Conservation (phyloP, 1,284 basidiomycete species). For the Caloboletus inedulis region DNA sequence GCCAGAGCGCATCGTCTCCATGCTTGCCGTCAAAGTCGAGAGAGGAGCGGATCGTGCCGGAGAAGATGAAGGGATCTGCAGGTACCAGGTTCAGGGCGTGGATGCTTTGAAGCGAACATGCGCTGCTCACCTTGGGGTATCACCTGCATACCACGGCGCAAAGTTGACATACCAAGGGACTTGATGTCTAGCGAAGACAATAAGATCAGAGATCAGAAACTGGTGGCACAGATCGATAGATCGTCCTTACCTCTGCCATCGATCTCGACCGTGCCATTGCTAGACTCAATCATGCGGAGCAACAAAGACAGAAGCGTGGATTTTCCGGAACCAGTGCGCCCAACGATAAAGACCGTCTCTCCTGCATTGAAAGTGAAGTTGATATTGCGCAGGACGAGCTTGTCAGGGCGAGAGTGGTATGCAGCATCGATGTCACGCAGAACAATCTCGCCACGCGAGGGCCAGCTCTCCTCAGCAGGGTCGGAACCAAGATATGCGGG, state of each 20-base stretch:
- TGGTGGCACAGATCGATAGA: not conserved
- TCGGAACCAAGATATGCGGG: conserved; percentile 22
- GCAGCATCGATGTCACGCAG: conserved; percentile 54
- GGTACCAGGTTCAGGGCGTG: not conserved
- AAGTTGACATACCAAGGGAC: conserved; percentile 28
- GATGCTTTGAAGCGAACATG: not conserved
- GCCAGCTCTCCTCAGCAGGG: conserved; percentile 24
- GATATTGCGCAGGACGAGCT: conserved; percentile 60
- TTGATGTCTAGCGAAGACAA: conserved; percentile 21
- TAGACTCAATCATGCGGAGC: conserved; percentile 30
- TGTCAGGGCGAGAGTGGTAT: conserved; percentile 79
- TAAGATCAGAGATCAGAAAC: not conserved
- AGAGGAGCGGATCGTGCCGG: conserved; percentile 30
- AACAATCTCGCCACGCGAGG: conserved; percentile 25
- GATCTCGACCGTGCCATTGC: conserved; percentile 27
- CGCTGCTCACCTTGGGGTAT: conserved; percentile 28
- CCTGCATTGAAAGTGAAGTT: conserved; percentile 76
- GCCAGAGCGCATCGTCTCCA: conserved; percentile 27
- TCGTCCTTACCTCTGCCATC: conserved; percentile 26
- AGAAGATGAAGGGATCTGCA: conserved; percentile 33
- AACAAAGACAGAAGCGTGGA: conserved; percentile 62
- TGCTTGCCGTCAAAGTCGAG: conserved; percentile 28
- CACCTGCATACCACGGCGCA: conserved; percentile 30
- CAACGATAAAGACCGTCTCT: conserved; percentile 92
- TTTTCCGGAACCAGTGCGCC: conserved; percentile 89